phyloP scores from a whole-genome alignment of 176 grass and related monocot genomes.

The Avena eriantha region DNA sequence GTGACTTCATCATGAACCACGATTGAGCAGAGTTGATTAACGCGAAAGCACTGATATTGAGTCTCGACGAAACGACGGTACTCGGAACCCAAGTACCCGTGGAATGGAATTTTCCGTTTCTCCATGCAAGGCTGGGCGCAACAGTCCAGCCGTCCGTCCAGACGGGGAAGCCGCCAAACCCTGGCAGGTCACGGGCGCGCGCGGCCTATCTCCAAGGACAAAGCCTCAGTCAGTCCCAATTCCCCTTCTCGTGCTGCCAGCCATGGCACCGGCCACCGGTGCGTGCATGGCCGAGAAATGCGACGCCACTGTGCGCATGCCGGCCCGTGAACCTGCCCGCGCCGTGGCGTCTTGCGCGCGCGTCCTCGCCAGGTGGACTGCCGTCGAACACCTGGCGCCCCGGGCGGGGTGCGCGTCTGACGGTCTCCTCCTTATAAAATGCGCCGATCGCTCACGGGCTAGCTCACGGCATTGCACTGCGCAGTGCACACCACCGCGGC shows the following conservation, averaged over 20 bases:
- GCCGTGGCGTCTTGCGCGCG: slow-evolving; percentile 14
- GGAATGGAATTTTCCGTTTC: no score
- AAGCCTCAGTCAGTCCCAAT: not conserved
- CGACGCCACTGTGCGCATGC: not conserved
- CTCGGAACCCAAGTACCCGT: no score
- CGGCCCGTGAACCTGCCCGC: not conserved
- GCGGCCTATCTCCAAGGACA: not conserved
- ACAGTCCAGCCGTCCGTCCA: not conserved
- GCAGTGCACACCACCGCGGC: not conserved
- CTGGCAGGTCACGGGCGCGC: slow-evolving; percentile 10
- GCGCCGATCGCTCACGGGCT: not conserved
- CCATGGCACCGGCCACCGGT: not conserved
- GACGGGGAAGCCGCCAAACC: not conserved
- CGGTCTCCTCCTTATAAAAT: not conserved
- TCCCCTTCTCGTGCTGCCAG: not conserved
- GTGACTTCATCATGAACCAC: no score
- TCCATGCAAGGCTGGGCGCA: not conserved
- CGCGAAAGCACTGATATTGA: no score
- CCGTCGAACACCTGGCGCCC: slow-evolving; percentile 23
- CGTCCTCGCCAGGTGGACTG: not conserved
- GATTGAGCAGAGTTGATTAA: no score
- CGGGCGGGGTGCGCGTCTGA: not conserved
- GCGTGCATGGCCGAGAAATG: not conserved
- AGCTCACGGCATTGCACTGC: not conserved
- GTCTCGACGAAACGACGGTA: no score